Conservation (phyloP, 768 basidiomycete species). For the Collybiopsis confluens region DNA sequence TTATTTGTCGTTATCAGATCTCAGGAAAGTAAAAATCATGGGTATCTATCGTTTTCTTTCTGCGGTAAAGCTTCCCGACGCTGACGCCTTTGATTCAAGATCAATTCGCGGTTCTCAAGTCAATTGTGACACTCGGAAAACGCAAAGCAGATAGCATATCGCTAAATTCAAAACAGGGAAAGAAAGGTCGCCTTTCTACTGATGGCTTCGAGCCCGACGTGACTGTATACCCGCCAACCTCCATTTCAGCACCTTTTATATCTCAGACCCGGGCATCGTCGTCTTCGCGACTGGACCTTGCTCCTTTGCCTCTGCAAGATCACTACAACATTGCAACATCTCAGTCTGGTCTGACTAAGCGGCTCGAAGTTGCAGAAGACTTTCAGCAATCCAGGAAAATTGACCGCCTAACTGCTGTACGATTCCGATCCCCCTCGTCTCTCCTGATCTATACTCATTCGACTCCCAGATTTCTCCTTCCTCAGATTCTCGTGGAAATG, state of each 20-base stretch:
- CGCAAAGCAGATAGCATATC: not conserved
- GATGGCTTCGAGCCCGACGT: not conserved
- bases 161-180: not conserved
- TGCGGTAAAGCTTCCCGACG: too few species aligned
- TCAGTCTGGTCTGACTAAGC: not conserved
- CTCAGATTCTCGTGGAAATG: too few species aligned
- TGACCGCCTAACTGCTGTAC: too few species aligned
- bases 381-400: too few species aligned
- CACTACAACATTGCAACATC: too few species aligned
- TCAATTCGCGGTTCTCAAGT: not conserved
- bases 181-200: constrained; percentile 2
- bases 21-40: not conserved
- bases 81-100: not conserved
- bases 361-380: too few species aligned
- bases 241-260: too few species aligned
- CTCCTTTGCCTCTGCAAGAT: not conserved
- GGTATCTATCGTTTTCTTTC: not conserved
- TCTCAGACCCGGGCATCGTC: not conserved
- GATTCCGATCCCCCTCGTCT: too few species aligned
- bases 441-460: too few species aligned
- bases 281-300: not conserved
- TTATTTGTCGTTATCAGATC: not conserved
- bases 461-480: too few species aligned
- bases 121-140: too few species aligned
- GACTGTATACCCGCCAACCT: too few species aligned